Percentiles rank a stretch among this genome's conserved stretches.
Evolutionary conservation across 2,329 filamentous ascomycete genomes (phyloP).

Genomic region (Fusarium algeriense): DNA sequence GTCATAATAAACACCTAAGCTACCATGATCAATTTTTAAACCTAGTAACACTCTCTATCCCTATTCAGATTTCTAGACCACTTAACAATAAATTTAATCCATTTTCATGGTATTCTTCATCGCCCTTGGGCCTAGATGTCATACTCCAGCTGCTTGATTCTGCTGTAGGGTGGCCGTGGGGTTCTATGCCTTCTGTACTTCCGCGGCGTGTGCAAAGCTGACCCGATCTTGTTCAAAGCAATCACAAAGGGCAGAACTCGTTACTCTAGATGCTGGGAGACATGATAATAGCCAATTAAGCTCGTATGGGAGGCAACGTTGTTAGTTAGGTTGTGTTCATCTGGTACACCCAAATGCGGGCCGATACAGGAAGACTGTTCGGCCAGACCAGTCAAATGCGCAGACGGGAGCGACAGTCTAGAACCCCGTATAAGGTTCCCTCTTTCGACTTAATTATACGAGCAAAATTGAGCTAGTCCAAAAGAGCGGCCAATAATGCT

Average conservation of each 20-base stretch:
- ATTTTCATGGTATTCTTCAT: no score
- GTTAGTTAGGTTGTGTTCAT: background rate
- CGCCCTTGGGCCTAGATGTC: no score
- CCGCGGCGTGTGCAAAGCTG: background rate
- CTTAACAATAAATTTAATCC: no score
- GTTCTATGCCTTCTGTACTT: no score
- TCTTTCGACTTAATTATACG: background rate
- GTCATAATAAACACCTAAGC: no score
- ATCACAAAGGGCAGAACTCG: background rate
- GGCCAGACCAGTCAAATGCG: background rate
- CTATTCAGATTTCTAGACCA: no score
- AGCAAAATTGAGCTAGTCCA: background rate
- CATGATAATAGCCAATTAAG: background rate
- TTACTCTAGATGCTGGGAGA: background rate
- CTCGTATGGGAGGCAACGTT: background rate
- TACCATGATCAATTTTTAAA: no score
- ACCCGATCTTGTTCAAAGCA: background rate
- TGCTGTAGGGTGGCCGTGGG: no score
- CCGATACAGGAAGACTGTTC: background rate
- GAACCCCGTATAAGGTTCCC: background rate
- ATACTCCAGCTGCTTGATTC: no score
- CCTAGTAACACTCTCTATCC: no score
- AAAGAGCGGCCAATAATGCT: background rate
- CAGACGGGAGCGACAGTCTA: background rate
- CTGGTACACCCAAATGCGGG: background rate